Conservation (phyloP, 1,284 basidiomycete species). For the Lignosus rhinocerotis region DNA sequence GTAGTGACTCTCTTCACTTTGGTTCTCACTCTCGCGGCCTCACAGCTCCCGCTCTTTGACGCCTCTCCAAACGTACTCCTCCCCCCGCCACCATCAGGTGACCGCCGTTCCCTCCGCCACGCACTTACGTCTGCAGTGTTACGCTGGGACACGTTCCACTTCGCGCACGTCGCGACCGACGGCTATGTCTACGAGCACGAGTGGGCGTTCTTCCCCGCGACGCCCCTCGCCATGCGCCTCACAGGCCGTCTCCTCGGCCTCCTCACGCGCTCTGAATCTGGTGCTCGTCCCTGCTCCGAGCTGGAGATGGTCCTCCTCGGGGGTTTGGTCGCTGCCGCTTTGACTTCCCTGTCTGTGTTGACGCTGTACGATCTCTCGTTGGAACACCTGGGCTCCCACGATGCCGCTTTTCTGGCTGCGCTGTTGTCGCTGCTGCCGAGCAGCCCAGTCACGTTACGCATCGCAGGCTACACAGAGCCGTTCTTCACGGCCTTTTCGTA, state of each 20-base stretch:
- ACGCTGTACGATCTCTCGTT: slow-evolving; percentile 68
- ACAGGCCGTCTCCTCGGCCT: slow-evolving; percentile 26
- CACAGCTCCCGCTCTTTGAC: slow-evolving; percentile 43
- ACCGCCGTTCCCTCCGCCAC: not conserved
- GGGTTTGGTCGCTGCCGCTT: slow-evolving; percentile 36
- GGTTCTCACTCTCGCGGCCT: slow-evolving; percentile 32
- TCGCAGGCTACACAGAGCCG: slow-evolving; percentile 81
- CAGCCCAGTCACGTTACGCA: slow-evolving; percentile 72
- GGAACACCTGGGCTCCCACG: slow-evolving; percentile 50
- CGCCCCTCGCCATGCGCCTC: slow-evolving; percentile 55
- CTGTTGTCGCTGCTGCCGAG: slow-evolving; percentile 79
- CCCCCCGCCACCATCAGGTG: slow-evolving; percentile 19
- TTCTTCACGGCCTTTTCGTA: slow-evolving; percentile 84
- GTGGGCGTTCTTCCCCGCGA: slow-evolving; percentile 86
- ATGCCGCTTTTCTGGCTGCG: slow-evolving; percentile 61
- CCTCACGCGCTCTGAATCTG: not conserved
- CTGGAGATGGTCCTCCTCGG: slow-evolving; percentile 34
- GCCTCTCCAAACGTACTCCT: slow-evolving; percentile 43
- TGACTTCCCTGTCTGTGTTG: slow-evolving; percentile 41
- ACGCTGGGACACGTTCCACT: slow-evolving; percentile 94
- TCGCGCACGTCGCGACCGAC: slow-evolving; percentile 62
- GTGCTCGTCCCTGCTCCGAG: not conserved
- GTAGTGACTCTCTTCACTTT: slow-evolving; percentile 9
- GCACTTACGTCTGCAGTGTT: slow-evolving; percentile 41
- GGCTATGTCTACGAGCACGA: slow-evolving; percentile 81